Evolutionary conservation across 2,329 filamentous ascomycete genomes (phyloP).

Genomic region (Fusarium acutatum): DNA sequence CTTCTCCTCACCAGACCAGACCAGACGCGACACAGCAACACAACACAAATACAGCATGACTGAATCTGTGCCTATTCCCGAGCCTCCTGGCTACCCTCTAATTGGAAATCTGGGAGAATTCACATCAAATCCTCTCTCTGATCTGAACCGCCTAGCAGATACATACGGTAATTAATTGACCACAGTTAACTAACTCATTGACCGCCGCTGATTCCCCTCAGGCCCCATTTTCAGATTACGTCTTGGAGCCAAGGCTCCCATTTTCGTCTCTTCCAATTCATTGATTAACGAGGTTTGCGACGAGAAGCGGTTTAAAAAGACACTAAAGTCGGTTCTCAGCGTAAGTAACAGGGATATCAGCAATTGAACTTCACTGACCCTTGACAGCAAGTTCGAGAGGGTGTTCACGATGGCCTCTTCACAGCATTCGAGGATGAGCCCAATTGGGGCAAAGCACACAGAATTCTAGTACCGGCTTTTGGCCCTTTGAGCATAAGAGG

Average conservation of each 20-base stretch:
- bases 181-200: background rate
- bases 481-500: constrained; percentile 71
- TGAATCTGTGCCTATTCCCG: constrained; percentile 62
- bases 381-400: constrained; percentile 62
- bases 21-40: background rate
- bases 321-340: constrained; percentile 57
- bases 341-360: constrained; percentile 34
- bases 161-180: constrained; percentile 64
- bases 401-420: constrained; percentile 72
- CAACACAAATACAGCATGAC: constrained; percentile 40
- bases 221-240: constrained; percentile 36
- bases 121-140: constrained; percentile 64
- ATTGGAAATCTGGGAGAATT: constrained; percentile 73
- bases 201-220: constrained; percentile 9
- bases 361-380: background rate
- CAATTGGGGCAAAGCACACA: constrained; percentile 74
- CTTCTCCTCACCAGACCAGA: background rate
- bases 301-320: constrained; percentile 72
- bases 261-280: constrained; percentile 62
- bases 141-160: constrained; percentile 66
- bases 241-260: constrained; percentile 16
- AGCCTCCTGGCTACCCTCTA: constrained; percentile 70
- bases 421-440: constrained; percentile 62
- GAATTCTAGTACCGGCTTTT: constrained; percentile 73
- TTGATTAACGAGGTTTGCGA: constrained; percentile 71